Conservation (phyloP, 2,329 filamentous ascomycete species). For the Magnaporthiopsis rhizophila region DNA sequence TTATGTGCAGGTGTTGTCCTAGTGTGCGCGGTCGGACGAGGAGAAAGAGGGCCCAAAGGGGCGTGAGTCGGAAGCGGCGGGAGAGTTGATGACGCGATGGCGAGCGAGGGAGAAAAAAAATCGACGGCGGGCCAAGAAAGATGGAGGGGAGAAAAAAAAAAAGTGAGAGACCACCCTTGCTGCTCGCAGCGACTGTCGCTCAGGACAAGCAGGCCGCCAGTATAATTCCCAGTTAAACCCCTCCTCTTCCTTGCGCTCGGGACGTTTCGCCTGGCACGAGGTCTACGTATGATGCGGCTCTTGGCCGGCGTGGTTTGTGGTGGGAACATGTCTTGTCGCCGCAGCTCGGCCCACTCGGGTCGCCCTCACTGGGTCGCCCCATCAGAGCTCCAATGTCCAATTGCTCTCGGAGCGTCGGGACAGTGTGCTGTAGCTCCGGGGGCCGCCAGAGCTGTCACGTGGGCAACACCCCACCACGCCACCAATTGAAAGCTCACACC, state of each 20-base stretch:
- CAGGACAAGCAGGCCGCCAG: too few relatives aligned
- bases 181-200: not conserved
- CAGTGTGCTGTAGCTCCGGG: not conserved
- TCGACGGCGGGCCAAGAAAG: not conserved
- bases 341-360: not conserved
- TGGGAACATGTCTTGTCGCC: not conserved
- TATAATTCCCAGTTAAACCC: not conserved
- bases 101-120: not conserved
- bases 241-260: not conserved
- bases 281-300: not conserved
- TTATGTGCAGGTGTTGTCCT: slow-evolving; percentile 13
- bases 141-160: not conserved
- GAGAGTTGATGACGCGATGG: not conserved
- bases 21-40: not conserved
- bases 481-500: too few relatives aligned
- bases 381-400: not conserved
- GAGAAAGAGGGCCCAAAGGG: slow-evolving; percentile 11
- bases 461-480: too few relatives aligned
- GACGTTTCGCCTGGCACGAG: not conserved
- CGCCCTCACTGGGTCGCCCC: too few relatives aligned
- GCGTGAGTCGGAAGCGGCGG: slow-evolving; percentile 2
- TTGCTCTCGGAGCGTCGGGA: not conserved
- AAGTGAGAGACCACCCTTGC: not conserved
- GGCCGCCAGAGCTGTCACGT: not conserved
- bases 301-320: not conserved